Evolutionary conservation across 352 stramenopile genomes (phyloP), one percentile per base, ranked within the genome.

Genomic region (Salisapilia sapeloensis): DNA sequence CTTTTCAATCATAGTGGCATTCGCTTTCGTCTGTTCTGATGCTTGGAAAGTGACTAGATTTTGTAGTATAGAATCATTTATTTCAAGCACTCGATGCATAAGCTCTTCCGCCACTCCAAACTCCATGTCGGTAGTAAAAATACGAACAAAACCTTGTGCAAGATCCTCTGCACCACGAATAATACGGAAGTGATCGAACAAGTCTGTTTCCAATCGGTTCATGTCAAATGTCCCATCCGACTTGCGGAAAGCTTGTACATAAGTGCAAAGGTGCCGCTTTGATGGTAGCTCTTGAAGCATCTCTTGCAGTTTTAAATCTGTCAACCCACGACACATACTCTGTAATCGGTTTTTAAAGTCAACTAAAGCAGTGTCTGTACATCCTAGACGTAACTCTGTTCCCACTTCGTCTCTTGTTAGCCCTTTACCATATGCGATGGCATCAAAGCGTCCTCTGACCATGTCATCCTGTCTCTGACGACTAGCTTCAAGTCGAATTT

Each of bases 261-360:
- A 95, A 13, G 55, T 55, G 16, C 91, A 79, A 19, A 95, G 65
- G 20, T 95, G 77, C 2, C 75, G 78, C 42, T 96, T 96, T 0
- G 81, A 91, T 1, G 85, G 85, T 4, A 96, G 41, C 48, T 96
- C 85, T 19, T 90, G 57, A 2, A 94, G 56, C 24, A 96, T 51
- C 36, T 95, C 82, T 2, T 44, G 38, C 34, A 85, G 30, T 42
- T 95, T 95, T 16, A 95, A 74, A 9, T 70, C 48, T 0, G 83
- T 94, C 63, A 92, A 77, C 0, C 74, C 74, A 0, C 58, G 71
- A 29, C 69, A 90, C 16, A 83, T 40, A 12, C 41, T 44, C 27
- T 77, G 52, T 0, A 90, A 48, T 14, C 71, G 54, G 20, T 57
- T 33, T 30, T 62, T 47, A 1, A 94, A 54, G 15, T 38, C 36